Evolutionary conservation across 495 filamentous ascomycete species (phyloP), one percentile per base, ranked within the genome.

Genomic region (Staphylotrichum longicolle): DNA sequence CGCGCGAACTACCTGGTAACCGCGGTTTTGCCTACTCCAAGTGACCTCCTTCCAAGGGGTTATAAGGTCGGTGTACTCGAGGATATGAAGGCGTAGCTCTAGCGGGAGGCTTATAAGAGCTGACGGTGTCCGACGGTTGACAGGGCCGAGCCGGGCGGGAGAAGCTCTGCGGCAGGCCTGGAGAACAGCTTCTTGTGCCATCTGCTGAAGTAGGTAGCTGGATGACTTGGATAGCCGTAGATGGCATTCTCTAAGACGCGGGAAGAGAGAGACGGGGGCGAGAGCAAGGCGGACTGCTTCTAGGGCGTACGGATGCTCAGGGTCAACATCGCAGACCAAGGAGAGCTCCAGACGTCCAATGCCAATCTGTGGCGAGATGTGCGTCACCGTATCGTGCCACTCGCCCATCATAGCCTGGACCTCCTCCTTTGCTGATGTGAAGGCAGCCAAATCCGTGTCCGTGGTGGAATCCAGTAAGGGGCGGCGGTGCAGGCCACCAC

Each of bases 31-130:
- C 7, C 56, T 15, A 30, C 51, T 47, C 58, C 58, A 61, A 9
- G 49, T 41, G 8, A 61, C 58, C 47, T 61, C 50, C 33, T 55
- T 55, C 41, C 50, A 54, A 10, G 58, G 58, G 30, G 58, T 61
- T 15, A 61, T 41, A 10, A 61, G 30, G 33, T 61, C 50, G 30
- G 49, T 61, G 14, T 54, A 55, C 14, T 27, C 41, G 33, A 61
- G 48, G 12, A 61, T 61, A 15, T 4, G 40, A 3, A 61, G 0
- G 7, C 58, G 48, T n/a, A 55, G 27, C 41, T 61, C 37, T 11
- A 7, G 54, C 12, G 50, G 50, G 11, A 53, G 50, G 50, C 3
- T 34, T 35, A 6, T 6, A 1, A 53, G 30, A 30, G 20, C 47
- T 4, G 47, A 27, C 15, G 10, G 0, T 34, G 8, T 39, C 37